Conservation (phyloP, 305 asterid genomes). For the Rubia tinctorum region DNA sequence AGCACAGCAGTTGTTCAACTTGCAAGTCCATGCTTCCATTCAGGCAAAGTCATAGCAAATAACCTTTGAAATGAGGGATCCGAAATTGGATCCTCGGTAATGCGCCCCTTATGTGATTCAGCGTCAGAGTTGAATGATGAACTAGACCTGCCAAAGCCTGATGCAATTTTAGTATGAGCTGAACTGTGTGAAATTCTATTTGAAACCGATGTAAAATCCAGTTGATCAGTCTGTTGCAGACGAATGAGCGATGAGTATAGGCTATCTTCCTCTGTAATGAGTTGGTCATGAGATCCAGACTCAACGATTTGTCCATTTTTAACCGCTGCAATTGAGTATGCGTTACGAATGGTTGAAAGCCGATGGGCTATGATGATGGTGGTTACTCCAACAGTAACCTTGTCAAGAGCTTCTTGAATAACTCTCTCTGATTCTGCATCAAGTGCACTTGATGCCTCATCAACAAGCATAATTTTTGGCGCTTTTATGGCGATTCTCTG, state of each 20-base stretch:
- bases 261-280: conserved; percentile 43
- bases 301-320: conserved; percentile 62
- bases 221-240: conserved; percentile 48
- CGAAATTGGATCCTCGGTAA: background rate
- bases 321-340: conserved; percentile 68
- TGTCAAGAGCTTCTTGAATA: conserved; percentile 89
- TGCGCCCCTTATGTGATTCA: conserved; percentile 19
- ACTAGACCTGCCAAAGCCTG: conserved; percentile 37
- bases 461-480: conserved; percentile 81
- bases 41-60: conserved; percentile 81
- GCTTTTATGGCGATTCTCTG: conserved; percentile 88
- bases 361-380: conserved; percentile 90
- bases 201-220: background rate
- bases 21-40: conserved; percentile 70
- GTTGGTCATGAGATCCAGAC: conserved; percentile 71
- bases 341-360: conserved; percentile 85
- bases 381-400: conserved; percentile 76
- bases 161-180: conserved; percentile 38
- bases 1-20: conserved; percentile 63
- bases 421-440: conserved; percentile 83
- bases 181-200: conserved; percentile 25
- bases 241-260: conserved; percentile 58
- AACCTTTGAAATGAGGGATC: conserved; percentile 66
- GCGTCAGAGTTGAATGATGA: conserved; percentile 46
- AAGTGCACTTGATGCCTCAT: conserved; percentile 94